Evolutionary conservation across 768 basidiomycete species (phyloP), one percentile per base, ranked within the genome.

Genomic region (Tylopilus subfusipes): DNA sequence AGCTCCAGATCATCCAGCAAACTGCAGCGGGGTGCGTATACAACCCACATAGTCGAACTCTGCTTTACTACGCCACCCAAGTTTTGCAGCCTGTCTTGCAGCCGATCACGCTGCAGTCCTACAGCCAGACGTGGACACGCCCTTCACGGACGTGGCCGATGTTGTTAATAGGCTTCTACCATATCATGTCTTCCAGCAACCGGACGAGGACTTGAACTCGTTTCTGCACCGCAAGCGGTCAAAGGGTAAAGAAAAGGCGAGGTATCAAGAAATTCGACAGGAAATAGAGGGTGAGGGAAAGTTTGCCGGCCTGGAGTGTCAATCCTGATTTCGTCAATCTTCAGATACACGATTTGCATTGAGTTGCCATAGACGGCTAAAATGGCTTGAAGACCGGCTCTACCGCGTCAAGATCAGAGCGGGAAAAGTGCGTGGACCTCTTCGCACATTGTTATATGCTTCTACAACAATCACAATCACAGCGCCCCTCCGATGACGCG

Each of bases 111-210:
- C 75, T 38, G 71, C 77, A 16, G 81, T 80, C 16, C 61, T 82
- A 47, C 77, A 82, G 48, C 88, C 88, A 36, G 85, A 91, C 59
- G 76, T 80, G 34, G 86, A 90, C 47, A 76, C 82, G 1, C 84
- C 89, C 2, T 93, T 93, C 60, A 56, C 62, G 14, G 82, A 88
- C 61, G 69, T 75, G 10, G 63, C 71, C 6, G 90, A 93, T 64
- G 85, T 76, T 3, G 75, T 90, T 22, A 78, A 81, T n/a, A 79
- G 89, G 47, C 75, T 93, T 21, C 73, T 92, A 21, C 89, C 90
- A 0, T 92, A 89, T 62, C 90, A 93, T 63, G 70, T 92, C 47
- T 90, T 85, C 59, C 86, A 86, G 58, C 86, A 89, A 55, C 89
- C 89, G 0, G 71, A 70, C 53, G 84, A 86, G 42, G 90, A 93